Evolutionary conservation across 345 rosid genomes (phyloP), one percentile per base, ranked within the genome.

Genomic region (Cardamine chenopodiifolia): DNA sequence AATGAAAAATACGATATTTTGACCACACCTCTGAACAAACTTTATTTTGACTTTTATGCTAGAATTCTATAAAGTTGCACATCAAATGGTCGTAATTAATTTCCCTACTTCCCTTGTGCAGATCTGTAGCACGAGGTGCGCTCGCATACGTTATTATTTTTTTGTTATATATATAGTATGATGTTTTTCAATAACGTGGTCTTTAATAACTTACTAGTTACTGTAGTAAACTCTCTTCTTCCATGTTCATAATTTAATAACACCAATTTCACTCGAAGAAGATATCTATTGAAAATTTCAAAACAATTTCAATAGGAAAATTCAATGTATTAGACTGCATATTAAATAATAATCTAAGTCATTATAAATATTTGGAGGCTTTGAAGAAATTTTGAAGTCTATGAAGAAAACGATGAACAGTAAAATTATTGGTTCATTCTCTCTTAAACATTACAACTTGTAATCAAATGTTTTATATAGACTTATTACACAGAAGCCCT

Each of bases 211-310:
- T 7, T 32, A 8, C 7, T 32, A 32, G 35, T 32, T 32, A 7
- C 9, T 7, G 8, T 29, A 28, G 35, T 32, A 32, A 32, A 32
- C 35, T 32, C 9, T 32, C 35, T 7, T 32, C 2, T 7, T 7
- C 35, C 10, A 32, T 32, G 35, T 32, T 32, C 2, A 32, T 32
- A 32, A 8, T 32, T 32, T 32, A 57, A 14, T 31, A 48, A 32
- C 7, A 32, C 32, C 32, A 34, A 45, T 32, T 32, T 50, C 48
- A 50, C 31, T 34, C 52, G 13, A 23, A 39, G 50, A 50, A 35
- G 11, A 34, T 22, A 52, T 37, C 12, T 54, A 37, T 42, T 56
- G 44, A 28, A 69, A 28, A 4, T 37, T 37, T 68, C 72, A 53
- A 23, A 68, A 35, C 15, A 32, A 4, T 10, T 22, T 35, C 29